These are phyloP conservation scores for Botryotinia convoluta DNA, from an alignment of 2,329 filamentous ascomycete genomes.

Conservation along the genomic window DNA sequence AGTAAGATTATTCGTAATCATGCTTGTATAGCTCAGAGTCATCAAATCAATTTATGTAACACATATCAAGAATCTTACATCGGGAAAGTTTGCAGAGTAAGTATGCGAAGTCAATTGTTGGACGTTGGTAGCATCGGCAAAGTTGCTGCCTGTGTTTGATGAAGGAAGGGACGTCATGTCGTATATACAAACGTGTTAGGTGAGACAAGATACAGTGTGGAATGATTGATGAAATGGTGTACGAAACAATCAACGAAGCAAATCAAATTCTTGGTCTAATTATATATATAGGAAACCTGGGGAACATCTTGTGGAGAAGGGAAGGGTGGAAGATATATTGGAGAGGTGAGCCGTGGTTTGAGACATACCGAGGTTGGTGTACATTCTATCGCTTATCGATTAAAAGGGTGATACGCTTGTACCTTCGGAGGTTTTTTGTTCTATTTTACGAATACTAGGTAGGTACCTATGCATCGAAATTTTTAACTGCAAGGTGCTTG, in stretches of 20 bases:
- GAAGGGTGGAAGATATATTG: not conserved
- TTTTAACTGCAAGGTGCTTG: not conserved
- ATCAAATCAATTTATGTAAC: not conserved
- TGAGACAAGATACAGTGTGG: not conserved
- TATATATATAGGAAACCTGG: not conserved
- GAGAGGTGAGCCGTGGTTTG: not conserved
- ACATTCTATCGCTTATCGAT: slow-evolving; percentile 3
- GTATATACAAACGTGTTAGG: not conserved
- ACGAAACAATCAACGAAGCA: not conserved
- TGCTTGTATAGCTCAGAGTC: not conserved
- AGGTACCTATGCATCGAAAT: too few species aligned
- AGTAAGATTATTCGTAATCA: not conserved
- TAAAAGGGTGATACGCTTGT: not conserved
- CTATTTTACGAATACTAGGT: not conserved
- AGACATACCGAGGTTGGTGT: not conserved
- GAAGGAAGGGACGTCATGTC: slow-evolving; percentile 9
- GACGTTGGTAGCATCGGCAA: slow-evolving; percentile 47
- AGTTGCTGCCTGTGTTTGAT: slow-evolving; percentile 8
- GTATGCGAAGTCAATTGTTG: slow-evolving; percentile 51
- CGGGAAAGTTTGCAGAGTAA: slow-evolving; percentile 54
- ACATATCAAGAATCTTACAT: slow-evolving; percentile 26
- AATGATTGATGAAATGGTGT: not conserved
- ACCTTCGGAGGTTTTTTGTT: not conserved
- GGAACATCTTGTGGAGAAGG: not conserved
- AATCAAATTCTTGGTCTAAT: not conserved